phyloP scores from a whole-genome alignment of 1,284 basidiomycete species.

The Laetiporus sulphureus region DNA sequence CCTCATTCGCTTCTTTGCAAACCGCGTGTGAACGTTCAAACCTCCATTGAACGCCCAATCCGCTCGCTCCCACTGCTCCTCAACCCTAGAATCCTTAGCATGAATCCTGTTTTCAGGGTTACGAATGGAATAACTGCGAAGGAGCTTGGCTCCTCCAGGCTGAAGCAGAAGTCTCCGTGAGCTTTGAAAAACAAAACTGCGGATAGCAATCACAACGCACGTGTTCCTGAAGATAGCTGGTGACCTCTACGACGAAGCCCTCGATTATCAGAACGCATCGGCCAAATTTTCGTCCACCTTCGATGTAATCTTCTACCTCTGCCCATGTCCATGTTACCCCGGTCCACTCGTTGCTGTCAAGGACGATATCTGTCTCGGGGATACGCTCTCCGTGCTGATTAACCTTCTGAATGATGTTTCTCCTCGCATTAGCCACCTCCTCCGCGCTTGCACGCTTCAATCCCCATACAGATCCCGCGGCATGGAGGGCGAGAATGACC shows the following conservation, averaged over 20 bases:
- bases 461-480: slow-evolving; percentile 45
- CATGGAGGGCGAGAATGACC: slow-evolving; percentile 56
- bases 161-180: slow-evolving; percentile 18
- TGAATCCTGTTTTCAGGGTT: too few species aligned
- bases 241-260: slow-evolving; percentile 59
- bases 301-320: slow-evolving; percentile 31
- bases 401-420: slow-evolving; percentile 50
- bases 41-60: slow-evolving; percentile 66
- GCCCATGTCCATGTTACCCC: slow-evolving; percentile 33
- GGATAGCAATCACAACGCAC: slow-evolving; percentile 32
- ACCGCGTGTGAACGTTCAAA: slow-evolving; percentile 64
- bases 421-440: slow-evolving; percentile 52
- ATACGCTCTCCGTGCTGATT: slow-evolving; percentile 2
- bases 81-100: too few species aligned
- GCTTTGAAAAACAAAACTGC: slow-evolving; percentile 1
- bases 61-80: slow-evolving; percentile 38
- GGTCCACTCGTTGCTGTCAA: not conserved
- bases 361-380: slow-evolving; percentile 1
- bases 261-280: slow-evolving; percentile 53
- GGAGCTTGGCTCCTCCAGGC: slow-evolving; percentile 47
- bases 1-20: slow-evolving; percentile 50
- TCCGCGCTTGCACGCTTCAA: slow-evolving; percentile 48
- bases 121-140: slow-evolving; percentile 40
- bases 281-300: slow-evolving; percentile 21
- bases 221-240: slow-evolving; percentile 60